These are phyloP conservation scores for Diplotaxis tenuifolia DNA, from an alignment of 345 rosid species.

Conservation along the genomic window DNA sequence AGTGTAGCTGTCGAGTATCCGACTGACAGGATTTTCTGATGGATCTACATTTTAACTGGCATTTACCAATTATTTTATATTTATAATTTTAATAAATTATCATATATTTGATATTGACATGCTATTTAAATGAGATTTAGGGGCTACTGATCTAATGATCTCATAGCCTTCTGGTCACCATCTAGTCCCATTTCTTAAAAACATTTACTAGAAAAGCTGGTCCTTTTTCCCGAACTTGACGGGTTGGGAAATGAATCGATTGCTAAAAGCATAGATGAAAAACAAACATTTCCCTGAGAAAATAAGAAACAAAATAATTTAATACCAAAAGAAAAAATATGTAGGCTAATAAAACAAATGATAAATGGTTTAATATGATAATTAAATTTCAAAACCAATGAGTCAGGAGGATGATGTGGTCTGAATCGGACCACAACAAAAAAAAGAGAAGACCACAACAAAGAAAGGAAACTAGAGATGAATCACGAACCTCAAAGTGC, in stretches of 20 bases:
- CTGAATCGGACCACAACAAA: conserved; percentile 60
- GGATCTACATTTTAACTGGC: neutral
- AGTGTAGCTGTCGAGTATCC: neutral
- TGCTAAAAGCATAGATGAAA: neutral
- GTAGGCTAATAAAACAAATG: conserved; percentile 15
- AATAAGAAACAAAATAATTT: neutral
- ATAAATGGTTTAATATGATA: conserved; percentile 12
- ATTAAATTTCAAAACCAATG: conserved; percentile 18
- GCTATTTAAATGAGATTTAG: neutral
- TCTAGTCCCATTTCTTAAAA: neutral
- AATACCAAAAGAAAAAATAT: neutral
- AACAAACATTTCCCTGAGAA: conserved; percentile 1
- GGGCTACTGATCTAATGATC: neutral
- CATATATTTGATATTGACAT: neutral
- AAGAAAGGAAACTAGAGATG: no score
- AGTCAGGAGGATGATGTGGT: conserved; percentile 35
- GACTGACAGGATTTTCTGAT: neutral
- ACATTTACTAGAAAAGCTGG: neutral
- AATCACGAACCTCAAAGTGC: no score
- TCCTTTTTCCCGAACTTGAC: neutral
- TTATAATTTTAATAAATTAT: neutral
- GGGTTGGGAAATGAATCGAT: neutral
- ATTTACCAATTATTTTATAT: neutral
- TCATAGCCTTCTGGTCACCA: neutral
- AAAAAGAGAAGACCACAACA: no score